Percentiles rank a stretch among this genome's conserved stretches.
Evolutionary conservation across 192 early-diverging fungal genomes (phyloP).

Genomic region (Cetraspora pellucida): DNA sequence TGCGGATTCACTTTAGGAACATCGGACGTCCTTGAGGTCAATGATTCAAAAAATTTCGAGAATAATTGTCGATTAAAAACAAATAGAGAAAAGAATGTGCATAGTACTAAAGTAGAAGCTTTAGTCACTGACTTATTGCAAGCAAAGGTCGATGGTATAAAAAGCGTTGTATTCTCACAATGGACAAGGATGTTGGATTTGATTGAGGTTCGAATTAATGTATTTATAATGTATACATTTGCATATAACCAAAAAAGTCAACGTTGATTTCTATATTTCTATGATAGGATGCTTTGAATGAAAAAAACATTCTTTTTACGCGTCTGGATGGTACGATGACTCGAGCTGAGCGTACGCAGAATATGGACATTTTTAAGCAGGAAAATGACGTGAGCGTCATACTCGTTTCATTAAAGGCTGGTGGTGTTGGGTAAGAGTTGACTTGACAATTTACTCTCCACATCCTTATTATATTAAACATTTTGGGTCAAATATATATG

Average conservation of each 20-base stretch:
- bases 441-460: not conserved
- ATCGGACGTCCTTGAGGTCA: constrained; percentile 52
- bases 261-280: constrained; percentile 40
- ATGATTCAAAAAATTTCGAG: constrained; percentile 43
- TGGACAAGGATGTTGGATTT: constrained; percentile 87
- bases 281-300: constrained; percentile 52
- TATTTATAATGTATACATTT: no score
- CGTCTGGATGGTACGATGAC: constrained; percentile 80
- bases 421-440: constrained; percentile 63
- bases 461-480: not conserved
- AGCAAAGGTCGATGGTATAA: constrained; percentile 43
- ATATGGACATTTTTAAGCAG: constrained; percentile 61
- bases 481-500: not conserved
- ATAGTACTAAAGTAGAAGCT: constrained; percentile 57
- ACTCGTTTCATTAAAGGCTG: constrained; percentile 71
- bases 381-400: constrained; percentile 56
- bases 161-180: constrained; percentile 94
- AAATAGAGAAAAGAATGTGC: constrained; percentile 32
- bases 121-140: constrained; percentile 46
- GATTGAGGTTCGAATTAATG: constrained; percentile 49
- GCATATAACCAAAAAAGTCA: no score
- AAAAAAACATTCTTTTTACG: constrained; percentile 59
- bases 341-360: constrained; percentile 56
- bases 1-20: constrained; percentile 39
- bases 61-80: constrained; percentile 36